phyloP scores from a whole-genome alignment of 2,329 filamentous ascomycete genomes.

The Xylaria sp. region DNA sequence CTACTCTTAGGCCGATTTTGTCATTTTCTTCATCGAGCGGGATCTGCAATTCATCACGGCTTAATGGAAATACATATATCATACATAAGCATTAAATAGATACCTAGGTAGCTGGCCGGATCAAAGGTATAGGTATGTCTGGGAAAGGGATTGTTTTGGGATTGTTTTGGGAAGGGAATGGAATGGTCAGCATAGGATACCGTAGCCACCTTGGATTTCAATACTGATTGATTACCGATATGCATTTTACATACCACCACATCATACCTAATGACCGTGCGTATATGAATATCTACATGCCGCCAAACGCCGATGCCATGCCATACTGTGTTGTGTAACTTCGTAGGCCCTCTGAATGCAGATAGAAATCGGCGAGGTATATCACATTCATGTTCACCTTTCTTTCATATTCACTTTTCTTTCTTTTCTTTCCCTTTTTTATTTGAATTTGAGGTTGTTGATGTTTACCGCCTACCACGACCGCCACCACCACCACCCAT shows the following conservation, averaged over 20 bases:
- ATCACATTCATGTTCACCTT: constrained; percentile 4
- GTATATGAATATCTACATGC: constrained; percentile 14
- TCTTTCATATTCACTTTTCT: too few species aligned
- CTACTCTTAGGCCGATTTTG: too few species aligned
- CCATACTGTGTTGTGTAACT: background rate
- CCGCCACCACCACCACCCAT: constrained; percentile 56
- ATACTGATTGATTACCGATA: constrained; percentile 10
- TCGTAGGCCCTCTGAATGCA: background rate
- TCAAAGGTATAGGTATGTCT: background rate
- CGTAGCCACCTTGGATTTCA: background rate
- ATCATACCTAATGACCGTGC: background rate
- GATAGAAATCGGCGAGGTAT: background rate
- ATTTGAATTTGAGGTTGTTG: background rate
- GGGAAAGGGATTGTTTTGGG: background rate
- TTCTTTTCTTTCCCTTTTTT: background rate
- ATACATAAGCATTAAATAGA: background rate
- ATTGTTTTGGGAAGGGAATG: background rate
- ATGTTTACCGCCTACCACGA: constrained; percentile 46
- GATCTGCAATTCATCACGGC: background rate
- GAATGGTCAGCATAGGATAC: constrained; percentile 12
- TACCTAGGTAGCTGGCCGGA: too few species aligned
- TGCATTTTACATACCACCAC: constrained; percentile 5
- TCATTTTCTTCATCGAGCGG: too few species aligned
- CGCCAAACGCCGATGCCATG: constrained; percentile 35
- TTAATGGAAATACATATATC: background rate